A percentile compares a stretch with the other conserved stretches of the same genome.
Conservation (phyloP, 2,329 filamentous ascomycete species). For the Colletotrichum cereale region DNA sequence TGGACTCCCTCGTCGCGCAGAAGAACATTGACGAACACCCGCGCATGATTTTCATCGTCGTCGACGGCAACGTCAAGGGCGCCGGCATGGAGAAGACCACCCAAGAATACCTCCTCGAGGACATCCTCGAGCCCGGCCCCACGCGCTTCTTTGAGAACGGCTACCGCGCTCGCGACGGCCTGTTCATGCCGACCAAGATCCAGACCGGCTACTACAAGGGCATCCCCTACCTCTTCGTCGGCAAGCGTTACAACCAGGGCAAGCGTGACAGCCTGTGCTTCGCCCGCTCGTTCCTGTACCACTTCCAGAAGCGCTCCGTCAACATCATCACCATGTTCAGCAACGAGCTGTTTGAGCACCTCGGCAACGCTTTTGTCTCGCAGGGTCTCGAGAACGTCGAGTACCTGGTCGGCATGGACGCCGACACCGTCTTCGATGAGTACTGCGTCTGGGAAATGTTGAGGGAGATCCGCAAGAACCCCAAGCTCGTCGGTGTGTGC, state of each 20-base stretch:
- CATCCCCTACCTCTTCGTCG: constrained; percentile 60
- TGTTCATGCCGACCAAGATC: constrained; percentile 60
- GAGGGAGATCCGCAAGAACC: constrained; percentile 56
- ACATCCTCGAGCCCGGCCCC: constrained; percentile 56
- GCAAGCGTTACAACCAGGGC: constrained; percentile 63
- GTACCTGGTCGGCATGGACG: constrained; percentile 61
- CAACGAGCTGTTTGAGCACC: constrained; percentile 56
- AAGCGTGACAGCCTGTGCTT: constrained; percentile 64
- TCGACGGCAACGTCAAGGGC: constrained; percentile 61
- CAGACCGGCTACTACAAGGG: constrained; percentile 59
- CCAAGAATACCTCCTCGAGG: constrained; percentile 59
- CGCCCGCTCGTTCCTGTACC: constrained; percentile 61
- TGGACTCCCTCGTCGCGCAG: constrained; percentile 60
- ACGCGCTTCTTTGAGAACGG: constrained; percentile 54
- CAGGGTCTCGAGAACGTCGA: constrained; percentile 56
- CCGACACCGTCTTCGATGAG: constrained; percentile 60
- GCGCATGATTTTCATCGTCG: constrained; percentile 60
- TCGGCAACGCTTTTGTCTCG: constrained; percentile 54
- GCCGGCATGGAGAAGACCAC: constrained; percentile 63
- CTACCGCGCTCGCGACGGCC: constrained; percentile 60
- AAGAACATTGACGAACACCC: constrained; percentile 57
- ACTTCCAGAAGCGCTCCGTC: constrained; percentile 58
- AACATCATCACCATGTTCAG: constrained; percentile 60
- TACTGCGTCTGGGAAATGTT: constrained; percentile 60
- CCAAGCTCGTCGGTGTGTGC: constrained; percentile 60